These are phyloP conservation scores for Amyloporia xantha DNA, from an alignment of 768 basidiomycete species.

Conservation along the genomic window DNA sequence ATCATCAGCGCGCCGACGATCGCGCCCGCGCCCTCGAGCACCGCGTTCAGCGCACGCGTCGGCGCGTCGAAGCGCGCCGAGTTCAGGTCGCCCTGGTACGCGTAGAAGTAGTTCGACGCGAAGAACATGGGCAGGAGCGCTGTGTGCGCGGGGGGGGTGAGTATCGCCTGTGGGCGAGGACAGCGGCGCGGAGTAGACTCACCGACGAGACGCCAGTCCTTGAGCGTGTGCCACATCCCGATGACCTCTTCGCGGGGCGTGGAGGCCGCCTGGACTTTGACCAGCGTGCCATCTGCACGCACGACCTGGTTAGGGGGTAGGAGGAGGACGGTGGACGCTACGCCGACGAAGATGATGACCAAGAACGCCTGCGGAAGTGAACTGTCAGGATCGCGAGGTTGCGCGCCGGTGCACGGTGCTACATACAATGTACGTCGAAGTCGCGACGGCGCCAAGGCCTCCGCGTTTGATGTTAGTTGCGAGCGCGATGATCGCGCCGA, in stretches of 20 bases:
- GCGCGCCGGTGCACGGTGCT: no score
- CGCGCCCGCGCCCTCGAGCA: conserved; percentile 33
- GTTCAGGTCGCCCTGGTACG: conserved; percentile 38
- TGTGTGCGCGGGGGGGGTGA: background rate
- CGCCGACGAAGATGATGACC: conserved; percentile 37
- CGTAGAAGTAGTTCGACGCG: conserved; percentile 40
- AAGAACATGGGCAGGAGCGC: conserved; percentile 38
- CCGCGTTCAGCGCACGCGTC: conserved; percentile 37
- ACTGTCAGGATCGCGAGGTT: no score
- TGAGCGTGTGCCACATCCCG: conserved; percentile 27
- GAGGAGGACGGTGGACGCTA: conserved; percentile 30
- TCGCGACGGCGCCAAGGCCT: conserved; percentile 28
- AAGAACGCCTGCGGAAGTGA: conserved; percentile 29
- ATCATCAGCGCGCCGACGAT: conserved; percentile 37
- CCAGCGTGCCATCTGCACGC: conserved; percentile 36
- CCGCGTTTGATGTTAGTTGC: conserved; percentile 34
- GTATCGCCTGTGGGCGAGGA: background rate
- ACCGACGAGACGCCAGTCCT: conserved; percentile 35
- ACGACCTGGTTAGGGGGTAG: conserved; percentile 31
- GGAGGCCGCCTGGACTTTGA: conserved; percentile 28
- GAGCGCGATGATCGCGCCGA: conserved; percentile 38
- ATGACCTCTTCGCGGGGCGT: conserved; percentile 24
- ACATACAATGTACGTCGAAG: conserved; percentile 33
- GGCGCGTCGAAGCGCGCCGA: conserved; percentile 34
- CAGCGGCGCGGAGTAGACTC: background rate